Conservation (phyloP, 495 filamentous ascomycete species). For the Aspergillus sclerotioniger region DNA sequence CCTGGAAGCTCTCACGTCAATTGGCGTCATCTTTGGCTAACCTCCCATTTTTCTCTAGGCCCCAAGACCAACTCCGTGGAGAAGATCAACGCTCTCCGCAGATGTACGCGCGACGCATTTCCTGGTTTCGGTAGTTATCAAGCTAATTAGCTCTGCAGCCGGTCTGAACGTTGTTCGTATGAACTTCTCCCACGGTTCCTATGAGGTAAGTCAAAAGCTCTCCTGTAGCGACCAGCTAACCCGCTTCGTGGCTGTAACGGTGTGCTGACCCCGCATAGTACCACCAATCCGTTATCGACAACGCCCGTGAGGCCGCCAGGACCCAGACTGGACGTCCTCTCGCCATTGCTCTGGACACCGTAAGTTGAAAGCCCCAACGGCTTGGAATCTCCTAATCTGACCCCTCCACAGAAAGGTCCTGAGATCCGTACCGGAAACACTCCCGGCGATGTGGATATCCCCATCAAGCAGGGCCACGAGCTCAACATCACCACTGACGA, state of each 20-base stretch:
- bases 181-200: constrained; percentile 98
- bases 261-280: constrained; percentile 47
- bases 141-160: constrained; percentile 44
- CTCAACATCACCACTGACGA: constrained; percentile 98
- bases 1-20: neutral
- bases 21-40: constrained; percentile 11
- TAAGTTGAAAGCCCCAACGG: constrained; percentile 30
- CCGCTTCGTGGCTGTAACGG: neutral
- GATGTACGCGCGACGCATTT: constrained; percentile 39
- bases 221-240: neutral
- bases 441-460: constrained; percentile 75
- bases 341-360: constrained; percentile 95
- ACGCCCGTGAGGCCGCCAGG: constrained; percentile 81
- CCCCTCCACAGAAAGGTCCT: constrained; percentile 72
- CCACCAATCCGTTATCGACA: constrained; percentile 94
- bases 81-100: constrained; percentile 90
- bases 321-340: constrained; percentile 75
- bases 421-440: constrained; percentile 99
- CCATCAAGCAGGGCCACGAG: constrained; percentile 76
- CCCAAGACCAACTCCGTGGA: constrained; percentile 98
- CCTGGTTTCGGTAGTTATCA: neutral
- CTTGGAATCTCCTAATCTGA: constrained; percentile 5
- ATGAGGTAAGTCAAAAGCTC: constrained; percentile 61
- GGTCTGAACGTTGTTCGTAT: constrained; percentile 98
- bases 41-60: constrained; percentile 38